Evolutionary conservation across 345 rosid species (phyloP), one percentile per base, ranked within the genome.

Genomic region (Euphorbia peplus): DNA sequence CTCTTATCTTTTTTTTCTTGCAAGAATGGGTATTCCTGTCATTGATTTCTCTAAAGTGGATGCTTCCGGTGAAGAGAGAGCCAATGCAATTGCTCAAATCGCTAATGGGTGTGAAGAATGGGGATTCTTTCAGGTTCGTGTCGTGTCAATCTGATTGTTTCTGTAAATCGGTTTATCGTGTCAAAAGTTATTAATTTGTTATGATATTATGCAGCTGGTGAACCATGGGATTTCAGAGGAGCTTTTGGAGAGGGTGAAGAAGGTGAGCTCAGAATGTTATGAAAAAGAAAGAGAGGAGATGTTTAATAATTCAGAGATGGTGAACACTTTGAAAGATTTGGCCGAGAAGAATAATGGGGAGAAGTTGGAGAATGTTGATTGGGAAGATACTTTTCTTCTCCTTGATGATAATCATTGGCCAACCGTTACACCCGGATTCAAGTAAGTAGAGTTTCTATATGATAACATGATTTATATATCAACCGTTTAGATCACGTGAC

Each of bases 101-200:
- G 97, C 97, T 30, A 83, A 73, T 73, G 86, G 87, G 22, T 90
- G 97, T 14, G 84, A 90, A 71, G 92, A 88, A 39, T 93, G 97
- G 97, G 98, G 98, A 8, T 90, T 93, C 76, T 93, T 93, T 39
- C 98, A 93, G 96, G 98, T 93, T 19, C 11, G 14, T n/a, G n/a
- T n/a, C n/a, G n/a, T n/a, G n/a, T n/a, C n/a, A n/a, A n/a, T n/a
- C n/a, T n/a, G n/a, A n/a, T n/a, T n/a, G n/a, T n/a, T n/a, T n/a
- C n/a, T n/a, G n/a, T n/a, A n/a, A n/a, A n/a, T n/a, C n/a, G n/a
- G n/a, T n/a, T n/a, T n/a, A n/a, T n/a, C n/a, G n/a, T n/a, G n/a
- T n/a, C n/a, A n/a, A n/a, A n/a, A n/a, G n/a, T n/a, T n/a, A n/a
- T n/a, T n/a, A n/a, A n/a, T n/a, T n/a, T n/a, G n/a, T n/a, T n/a